Base-by-base conservation (phyloP, 2,329 filamentous ascomycete genomes). In the Colletotrichum incanum region DNA sequence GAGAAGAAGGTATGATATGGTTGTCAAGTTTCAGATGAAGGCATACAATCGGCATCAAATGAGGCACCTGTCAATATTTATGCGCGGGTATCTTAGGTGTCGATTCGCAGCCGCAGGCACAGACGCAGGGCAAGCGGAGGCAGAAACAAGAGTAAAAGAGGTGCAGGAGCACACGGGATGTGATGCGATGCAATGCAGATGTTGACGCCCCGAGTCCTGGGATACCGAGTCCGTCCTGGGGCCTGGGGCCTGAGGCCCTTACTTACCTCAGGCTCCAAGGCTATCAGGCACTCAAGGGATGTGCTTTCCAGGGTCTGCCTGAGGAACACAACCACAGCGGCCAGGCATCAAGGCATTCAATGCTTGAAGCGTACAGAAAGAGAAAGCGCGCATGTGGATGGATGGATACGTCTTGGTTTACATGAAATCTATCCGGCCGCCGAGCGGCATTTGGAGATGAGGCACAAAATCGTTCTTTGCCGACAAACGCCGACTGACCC, bases 1-100 rank as follows among this genome's bases (percentile, higher is more conserved):
- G 49, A 45, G 41, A 26, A 20, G n/a, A 34, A 8, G 16, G 26
- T 63, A 28, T 39, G n/a, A 47, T 26, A 26, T 43, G 65, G 43
- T 60, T 68, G 56, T 58, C 66, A 65, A 58, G 50, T 65, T 69
- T 65, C 60, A 69, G 41, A 61, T 43, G 20, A 12, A 50, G 31
- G 45, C 45, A 50, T 16, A 26, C 60, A 34, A 52, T 18, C 49
- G 31, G 52, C 41, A 41, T 56, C 34, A 58, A 54, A 28, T 16
- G 41, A 50, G 34, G 23, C 43, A 49, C 28, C 31, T 60, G 52
- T 66, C n/a, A 39, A 31, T 31, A 59, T 31, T 31, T 5, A 47
- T n/a, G 12, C 41, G 37, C 41, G 41, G 28, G 20, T 59, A 59
- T 26, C 58, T 28, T 31, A 26, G 41, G 43, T 39, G 56, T 43